Conservation (phyloP, 768 basidiomycete genomes). For the Russula griseocarnosa region DNA sequence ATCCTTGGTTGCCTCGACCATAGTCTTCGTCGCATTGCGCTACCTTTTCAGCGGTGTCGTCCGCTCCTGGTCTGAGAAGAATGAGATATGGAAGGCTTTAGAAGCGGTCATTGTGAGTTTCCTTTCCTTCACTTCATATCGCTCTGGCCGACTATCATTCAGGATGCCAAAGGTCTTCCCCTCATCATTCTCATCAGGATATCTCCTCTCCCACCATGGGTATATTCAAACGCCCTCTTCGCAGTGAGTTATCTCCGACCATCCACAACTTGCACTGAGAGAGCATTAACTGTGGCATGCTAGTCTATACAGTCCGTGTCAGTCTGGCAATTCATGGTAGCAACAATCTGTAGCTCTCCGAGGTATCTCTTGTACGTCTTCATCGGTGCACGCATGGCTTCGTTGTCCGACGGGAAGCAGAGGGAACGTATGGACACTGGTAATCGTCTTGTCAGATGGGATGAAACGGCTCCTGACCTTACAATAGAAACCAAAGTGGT, state of each 20-base stretch:
- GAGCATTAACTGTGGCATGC: slow-evolving; percentile 1
- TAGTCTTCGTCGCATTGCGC: slow-evolving; percentile 59
- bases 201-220: slow-evolving; percentile 84
- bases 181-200: slow-evolving; percentile 77
- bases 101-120: slow-evolving; percentile 65
- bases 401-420: slow-evolving; percentile 70
- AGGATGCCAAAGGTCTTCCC: slow-evolving; percentile 75
- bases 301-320: slow-evolving; percentile 72
- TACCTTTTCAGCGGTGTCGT: slow-evolving; percentile 53
- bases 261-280: slow-evolving; percentile 7
- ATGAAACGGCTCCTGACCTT: neutral
- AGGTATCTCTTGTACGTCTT: slow-evolving; percentile 71
- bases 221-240: slow-evolving; percentile 78
- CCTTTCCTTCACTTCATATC: neutral
- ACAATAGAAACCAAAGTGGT: slow-evolving; percentile 57
- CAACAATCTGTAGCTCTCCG: slow-evolving; percentile 67
- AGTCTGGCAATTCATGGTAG: slow-evolving; percentile 70
- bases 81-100: slow-evolving; percentile 72
- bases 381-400: slow-evolving; percentile 71
- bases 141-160: slow-evolving; percentile 6
- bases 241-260: slow-evolving; percentile 47
- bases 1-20: slow-evolving; percentile 59
- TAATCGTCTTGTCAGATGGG: slow-evolving; percentile 36
- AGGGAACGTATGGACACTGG: slow-evolving; percentile 73
- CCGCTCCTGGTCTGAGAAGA: slow-evolving; percentile 55